Conservation (phyloP, 371 early-diverging fungal genomes). For the Dipsacomyces acuminosporus region DNA sequence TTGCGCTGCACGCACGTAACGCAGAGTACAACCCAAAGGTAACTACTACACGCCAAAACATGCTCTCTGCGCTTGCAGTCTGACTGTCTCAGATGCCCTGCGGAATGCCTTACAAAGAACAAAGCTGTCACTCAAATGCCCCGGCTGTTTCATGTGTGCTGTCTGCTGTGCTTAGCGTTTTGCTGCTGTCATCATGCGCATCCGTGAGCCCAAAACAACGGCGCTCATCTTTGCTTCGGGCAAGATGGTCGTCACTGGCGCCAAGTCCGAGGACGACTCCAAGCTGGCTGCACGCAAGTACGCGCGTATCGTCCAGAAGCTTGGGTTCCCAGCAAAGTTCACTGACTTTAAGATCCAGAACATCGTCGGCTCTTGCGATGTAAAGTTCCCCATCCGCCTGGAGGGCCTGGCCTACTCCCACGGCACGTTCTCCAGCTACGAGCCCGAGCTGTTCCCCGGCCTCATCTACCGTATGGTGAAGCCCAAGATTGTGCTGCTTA, state of each 20-base stretch:
- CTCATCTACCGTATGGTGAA: constrained; percentile 99
- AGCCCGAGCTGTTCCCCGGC: constrained; percentile 99
- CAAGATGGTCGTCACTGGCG: constrained; percentile 99
- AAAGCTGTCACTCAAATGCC: no score
- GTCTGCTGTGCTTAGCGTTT: constrained; percentile 75
- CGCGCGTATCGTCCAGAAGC: constrained; percentile 99
- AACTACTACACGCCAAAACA: constrained; percentile 10
- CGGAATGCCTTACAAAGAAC: no score
- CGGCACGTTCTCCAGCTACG: constrained; percentile 98
- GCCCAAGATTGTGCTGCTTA: constrained; percentile 99
- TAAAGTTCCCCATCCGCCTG: constrained; percentile 99
- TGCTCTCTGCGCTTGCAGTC: no score
- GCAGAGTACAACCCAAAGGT: constrained; percentile 99
- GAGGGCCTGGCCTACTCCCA: constrained; percentile 99
- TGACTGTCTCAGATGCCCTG: no score
- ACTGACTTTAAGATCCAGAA: constrained; percentile 99
- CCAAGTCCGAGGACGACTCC: constrained; percentile 95
- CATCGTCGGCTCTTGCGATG: constrained; percentile 99
- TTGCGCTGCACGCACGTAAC: constrained; percentile 99
- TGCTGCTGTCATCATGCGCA: constrained; percentile 99
- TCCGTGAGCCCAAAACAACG: constrained; percentile 99
- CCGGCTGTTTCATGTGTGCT: constrained; percentile 8
- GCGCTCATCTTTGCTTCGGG: constrained; percentile 99
- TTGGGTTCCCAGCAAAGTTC: constrained; percentile 99
- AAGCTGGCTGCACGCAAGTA: constrained; percentile 99